A percentile compares a stretch with the other conserved stretches of the same genome.
phyloP scores from a whole-genome alignment of 768 basidiomycete genomes.

The Naganishia antarctica region DNA sequence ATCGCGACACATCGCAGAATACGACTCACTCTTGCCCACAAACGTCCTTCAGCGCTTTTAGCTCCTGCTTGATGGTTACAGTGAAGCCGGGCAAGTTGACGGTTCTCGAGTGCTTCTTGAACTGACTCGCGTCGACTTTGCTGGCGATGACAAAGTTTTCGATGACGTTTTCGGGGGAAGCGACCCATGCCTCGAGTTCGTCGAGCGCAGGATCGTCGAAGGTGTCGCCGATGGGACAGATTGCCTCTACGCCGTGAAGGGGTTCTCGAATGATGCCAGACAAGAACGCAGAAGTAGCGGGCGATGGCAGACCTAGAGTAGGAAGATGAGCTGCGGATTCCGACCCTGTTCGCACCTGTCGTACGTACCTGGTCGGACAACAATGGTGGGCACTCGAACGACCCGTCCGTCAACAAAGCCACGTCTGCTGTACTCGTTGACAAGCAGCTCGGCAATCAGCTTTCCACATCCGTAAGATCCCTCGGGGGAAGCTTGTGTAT shows the following conservation, averaged over 20 bases:
- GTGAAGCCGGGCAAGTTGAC: slow-evolving; percentile 48
- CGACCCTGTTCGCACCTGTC: neutral
- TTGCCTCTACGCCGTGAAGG: slow-evolving; percentile 54
- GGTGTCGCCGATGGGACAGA: slow-evolving; percentile 55
- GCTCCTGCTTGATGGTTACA: slow-evolving; percentile 42
- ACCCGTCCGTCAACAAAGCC: slow-evolving; percentile 61
- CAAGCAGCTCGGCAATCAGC: slow-evolving; percentile 57
- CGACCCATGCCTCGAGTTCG: slow-evolving; percentile 44
- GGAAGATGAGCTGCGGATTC: neutral
- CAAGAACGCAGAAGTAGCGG: slow-evolving; percentile 59
- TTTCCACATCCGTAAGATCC: slow-evolving; percentile 61
- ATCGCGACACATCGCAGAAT: neutral
- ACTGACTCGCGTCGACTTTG: slow-evolving; percentile 43
- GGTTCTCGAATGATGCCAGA: slow-evolving; percentile 62
- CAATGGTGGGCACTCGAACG: slow-evolving; percentile 60
- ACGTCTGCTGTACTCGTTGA: slow-evolving; percentile 61
- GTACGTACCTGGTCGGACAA: slow-evolving; percentile 52
- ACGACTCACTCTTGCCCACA: slow-evolving; percentile 37
- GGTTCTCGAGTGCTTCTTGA: slow-evolving; percentile 42
- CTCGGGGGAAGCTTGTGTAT: slow-evolving; percentile 58
- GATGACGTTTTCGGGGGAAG: slow-evolving; percentile 44
- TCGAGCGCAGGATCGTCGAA: slow-evolving; percentile 40
- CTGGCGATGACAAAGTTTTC: slow-evolving; percentile 48
- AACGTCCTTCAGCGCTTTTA: slow-evolving; percentile 44
- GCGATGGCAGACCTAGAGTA: slow-evolving; percentile 53